Evolutionary conservation across 2,329 filamentous ascomycete species (phyloP).

Genomic region (Epicoccum nigrum): DNA sequence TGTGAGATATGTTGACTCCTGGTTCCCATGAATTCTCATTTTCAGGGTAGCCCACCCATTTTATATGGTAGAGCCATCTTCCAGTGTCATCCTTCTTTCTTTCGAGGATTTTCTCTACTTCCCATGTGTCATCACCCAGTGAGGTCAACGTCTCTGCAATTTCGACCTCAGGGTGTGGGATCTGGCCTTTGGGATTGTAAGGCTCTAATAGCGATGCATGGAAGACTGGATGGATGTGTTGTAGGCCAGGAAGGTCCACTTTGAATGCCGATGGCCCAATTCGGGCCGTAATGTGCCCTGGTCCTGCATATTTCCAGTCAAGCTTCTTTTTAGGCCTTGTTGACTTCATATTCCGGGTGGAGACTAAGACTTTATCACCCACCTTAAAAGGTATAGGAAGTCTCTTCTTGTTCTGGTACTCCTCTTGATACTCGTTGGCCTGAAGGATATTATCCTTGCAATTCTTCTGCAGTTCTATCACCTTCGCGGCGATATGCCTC

Average conservation of each 20-base stretch:
- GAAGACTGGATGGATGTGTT: background rate
- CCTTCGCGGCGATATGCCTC: background rate
- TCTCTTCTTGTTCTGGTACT: background rate
- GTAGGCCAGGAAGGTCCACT: background rate
- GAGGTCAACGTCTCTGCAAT: background rate
- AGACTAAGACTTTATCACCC: background rate
- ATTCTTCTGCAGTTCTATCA: background rate
- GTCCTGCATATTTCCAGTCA: background rate
- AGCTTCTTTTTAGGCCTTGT: background rate
- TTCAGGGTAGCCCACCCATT: background rate
- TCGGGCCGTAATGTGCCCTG: background rate
- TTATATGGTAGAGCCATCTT: background rate
- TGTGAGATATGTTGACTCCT: background rate
- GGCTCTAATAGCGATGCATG: background rate
- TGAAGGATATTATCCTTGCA: background rate
- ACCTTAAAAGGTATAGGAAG: background rate
- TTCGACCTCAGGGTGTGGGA: background rate
- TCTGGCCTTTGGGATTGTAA: background rate
- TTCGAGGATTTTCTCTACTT: background rate
- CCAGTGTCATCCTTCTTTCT: background rate
- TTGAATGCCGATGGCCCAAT: background rate
- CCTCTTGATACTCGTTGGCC: background rate
- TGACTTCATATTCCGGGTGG: background rate
- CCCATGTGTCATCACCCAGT: background rate
- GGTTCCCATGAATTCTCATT: background rate